These are phyloP conservation scores for Corymbia maculata DNA, from an alignment of 345 rosid species.

Conservation along the genomic window DNA sequence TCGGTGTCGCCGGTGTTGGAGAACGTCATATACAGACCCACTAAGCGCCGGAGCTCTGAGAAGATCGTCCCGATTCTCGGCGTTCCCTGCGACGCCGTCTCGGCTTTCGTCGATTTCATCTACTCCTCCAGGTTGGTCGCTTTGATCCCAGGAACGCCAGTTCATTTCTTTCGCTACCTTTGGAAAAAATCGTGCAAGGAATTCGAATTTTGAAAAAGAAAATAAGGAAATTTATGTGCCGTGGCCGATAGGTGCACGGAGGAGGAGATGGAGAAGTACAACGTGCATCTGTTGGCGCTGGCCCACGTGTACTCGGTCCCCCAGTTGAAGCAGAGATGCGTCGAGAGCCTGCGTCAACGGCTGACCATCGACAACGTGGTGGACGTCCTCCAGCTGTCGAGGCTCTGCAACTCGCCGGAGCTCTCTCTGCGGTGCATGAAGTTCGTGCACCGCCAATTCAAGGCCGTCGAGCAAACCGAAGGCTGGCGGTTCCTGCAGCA, in stretches of 20 bases:
- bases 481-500: slow-evolving; percentile 77
- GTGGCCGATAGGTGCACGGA: slow-evolving; percentile 33
- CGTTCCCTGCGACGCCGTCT: slow-evolving; percentile 78
- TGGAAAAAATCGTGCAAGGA: neutral
- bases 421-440: slow-evolving; percentile 60
- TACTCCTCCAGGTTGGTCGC: slow-evolving; percentile 54
- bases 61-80: slow-evolving; percentile 61
- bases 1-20: slow-evolving; percentile 61
- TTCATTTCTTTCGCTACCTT: neutral
- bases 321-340: slow-evolving; percentile 56
- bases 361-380: slow-evolving; percentile 62
- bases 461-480: slow-evolving; percentile 52
- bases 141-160: neutral
- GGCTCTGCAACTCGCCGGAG: slow-evolving; percentile 74
- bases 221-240: neutral
- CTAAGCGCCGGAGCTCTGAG: slow-evolving; percentile 39
- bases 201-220: neutral
- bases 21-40: slow-evolving; percentile 40
- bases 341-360: slow-evolving; percentile 26
- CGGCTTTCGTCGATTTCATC: slow-evolving; percentile 48
- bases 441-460: slow-evolving; percentile 32
- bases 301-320: slow-evolving; percentile 72
- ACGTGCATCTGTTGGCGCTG: slow-evolving; percentile 65
- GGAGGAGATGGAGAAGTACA: slow-evolving; percentile 53
- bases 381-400: slow-evolving; percentile 68